phyloP scores from a whole-genome alignment of 768 basidiomycete species.

The Phaeotremella fagi region DNA sequence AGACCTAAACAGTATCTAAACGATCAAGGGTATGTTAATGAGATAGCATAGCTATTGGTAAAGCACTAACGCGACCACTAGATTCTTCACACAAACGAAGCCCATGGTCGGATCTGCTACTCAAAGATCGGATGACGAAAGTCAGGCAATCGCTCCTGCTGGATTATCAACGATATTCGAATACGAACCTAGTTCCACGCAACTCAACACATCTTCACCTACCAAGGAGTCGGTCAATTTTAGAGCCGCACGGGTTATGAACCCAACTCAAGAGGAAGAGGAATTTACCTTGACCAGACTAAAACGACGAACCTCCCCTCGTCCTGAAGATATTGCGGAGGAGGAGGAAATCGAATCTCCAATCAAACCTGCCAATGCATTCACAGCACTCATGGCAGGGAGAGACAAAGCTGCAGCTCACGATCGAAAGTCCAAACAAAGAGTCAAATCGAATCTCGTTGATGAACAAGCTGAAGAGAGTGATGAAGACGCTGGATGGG shows the following conservation, averaged over 20 bases:
- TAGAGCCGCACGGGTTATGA: too few species aligned
- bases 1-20: conserved; percentile 45
- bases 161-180: not conserved
- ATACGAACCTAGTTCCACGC: not conserved
- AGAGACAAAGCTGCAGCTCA: not conserved
- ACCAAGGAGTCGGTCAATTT: not conserved
- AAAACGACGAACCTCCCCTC: conserved; percentile 1
- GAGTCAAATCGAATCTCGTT: conserved; percentile 16
- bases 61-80: conserved; percentile 1
- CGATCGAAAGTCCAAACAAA: not conserved
- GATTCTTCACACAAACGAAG: conserved; percentile 44
- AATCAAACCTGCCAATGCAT: not conserved
- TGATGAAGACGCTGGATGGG: conserved; percentile 43
- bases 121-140: conserved; percentile 3
- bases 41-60: too few species aligned
- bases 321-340: not conserved
- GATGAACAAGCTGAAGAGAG: conserved; percentile 44
- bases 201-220: not conserved
- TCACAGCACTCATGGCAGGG: not conserved
- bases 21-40: conserved; percentile 31
- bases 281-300: conserved; percentile 9
- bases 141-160: not conserved
- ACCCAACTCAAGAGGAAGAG: conserved; percentile 18
- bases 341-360: not conserved
- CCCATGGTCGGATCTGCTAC: conserved; percentile 13